A percentile compares a stretch with the other conserved stretches of the same genome.
phyloP scores from a whole-genome alignment of 1,284 basidiomycete genomes.

The Butyriboletus appendiculatus region DNA sequence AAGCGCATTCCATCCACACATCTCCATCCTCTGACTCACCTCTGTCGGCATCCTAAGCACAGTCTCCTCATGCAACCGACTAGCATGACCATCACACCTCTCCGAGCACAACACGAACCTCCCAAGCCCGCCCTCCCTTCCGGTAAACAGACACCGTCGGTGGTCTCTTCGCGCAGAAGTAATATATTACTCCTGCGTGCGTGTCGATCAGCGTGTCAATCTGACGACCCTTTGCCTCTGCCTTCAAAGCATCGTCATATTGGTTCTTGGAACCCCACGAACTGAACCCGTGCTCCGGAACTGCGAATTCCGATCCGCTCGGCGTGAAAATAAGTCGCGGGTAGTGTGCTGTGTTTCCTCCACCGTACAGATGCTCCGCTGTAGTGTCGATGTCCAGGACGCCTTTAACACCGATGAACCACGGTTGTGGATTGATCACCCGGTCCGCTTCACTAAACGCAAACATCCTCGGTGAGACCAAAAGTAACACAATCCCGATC shows the following conservation, averaged over 20 bases:
- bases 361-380: constrained; percentile 12
- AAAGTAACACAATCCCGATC: neutral
- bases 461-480: neutral
- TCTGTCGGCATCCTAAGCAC: constrained; percentile 22
- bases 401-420: constrained; percentile 17
- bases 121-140: constrained; percentile 22
- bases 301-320: constrained; percentile 13
- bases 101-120: constrained; percentile 25
- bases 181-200: constrained; percentile 14
- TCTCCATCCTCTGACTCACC: neutral
- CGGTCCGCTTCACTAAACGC: constrained; percentile 7
- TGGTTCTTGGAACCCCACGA: neutral
- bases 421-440: constrained; percentile 9
- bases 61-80: constrained; percentile 22
- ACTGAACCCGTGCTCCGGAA: neutral
- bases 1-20: neutral
- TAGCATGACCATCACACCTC: constrained; percentile 7
- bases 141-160: constrained; percentile 23
- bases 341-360: neutral
- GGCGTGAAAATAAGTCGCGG: constrained; percentile 12
- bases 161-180: constrained; percentile 15
- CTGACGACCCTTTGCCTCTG: neutral
- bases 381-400: constrained; percentile 5
- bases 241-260: neutral
- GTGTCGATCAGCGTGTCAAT: constrained; percentile 20